Percentiles rank a stretch among this genome's conserved stretches.
These are phyloP conservation scores for Fomitopsis schrenkii DNA, from an alignment of 1,284 basidiomycete genomes.

Conservation along the genomic window DNA sequence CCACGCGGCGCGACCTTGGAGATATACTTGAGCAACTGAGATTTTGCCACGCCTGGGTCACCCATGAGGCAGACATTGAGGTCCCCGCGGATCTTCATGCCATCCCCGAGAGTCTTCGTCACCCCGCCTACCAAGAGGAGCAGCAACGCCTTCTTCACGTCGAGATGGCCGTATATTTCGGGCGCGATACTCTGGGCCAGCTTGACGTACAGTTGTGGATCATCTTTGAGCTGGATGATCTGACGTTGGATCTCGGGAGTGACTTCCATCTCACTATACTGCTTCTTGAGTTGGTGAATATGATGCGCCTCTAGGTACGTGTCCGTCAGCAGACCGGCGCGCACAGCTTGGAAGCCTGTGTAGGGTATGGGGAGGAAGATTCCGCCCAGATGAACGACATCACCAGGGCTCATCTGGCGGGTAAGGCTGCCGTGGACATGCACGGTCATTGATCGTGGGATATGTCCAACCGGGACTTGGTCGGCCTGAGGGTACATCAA, in stretches of 20 bases:
- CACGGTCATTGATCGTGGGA: constrained; percentile 96
- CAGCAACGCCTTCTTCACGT: constrained; percentile 97
- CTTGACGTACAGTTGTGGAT: constrained; percentile 82
- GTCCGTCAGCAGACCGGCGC: constrained; percentile 94
- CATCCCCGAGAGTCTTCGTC: constrained; percentile 92
- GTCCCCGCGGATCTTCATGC: constrained; percentile 98
- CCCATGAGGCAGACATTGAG: constrained; percentile 99
- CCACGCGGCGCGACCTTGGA: constrained; percentile 97
- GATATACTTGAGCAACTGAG: constrained; percentile 97
- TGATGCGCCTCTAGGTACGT: constrained; percentile 94
- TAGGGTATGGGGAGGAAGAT: constrained; percentile 90
- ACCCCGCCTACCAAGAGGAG: constrained; percentile 94
- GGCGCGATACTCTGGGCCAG: constrained; percentile 91
- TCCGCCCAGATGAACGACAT: constrained; percentile 90
- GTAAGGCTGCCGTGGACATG: constrained; percentile 92
- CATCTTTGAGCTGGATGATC: constrained; percentile 69
- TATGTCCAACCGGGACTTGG: constrained; percentile 99
- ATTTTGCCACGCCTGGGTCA: constrained; percentile 99
- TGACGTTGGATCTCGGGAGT: constrained; percentile 80
- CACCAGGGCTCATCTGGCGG: constrained; percentile 91
- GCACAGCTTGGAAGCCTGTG: constrained; percentile 84
- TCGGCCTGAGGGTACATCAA: constrained; percentile 62
- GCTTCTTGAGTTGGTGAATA: constrained; percentile 95
- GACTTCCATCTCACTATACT: constrained; percentile 92
- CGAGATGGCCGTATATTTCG: constrained; percentile 97